phyloP scores from a whole-genome alignment of 1,284 basidiomycete genomes.

The Cystobasidium sp. region DNA sequence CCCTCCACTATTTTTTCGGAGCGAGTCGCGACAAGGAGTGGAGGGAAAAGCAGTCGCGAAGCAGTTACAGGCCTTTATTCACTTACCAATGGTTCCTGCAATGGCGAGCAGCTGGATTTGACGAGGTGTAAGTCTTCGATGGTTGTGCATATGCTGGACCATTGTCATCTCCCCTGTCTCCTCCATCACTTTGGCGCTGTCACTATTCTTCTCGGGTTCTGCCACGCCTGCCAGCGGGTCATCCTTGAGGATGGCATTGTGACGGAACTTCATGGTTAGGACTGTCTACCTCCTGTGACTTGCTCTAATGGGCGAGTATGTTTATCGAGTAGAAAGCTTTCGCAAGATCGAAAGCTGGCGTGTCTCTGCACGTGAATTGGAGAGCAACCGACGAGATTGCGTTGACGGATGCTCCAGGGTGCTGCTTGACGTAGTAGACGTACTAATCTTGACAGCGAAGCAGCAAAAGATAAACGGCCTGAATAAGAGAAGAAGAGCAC shows the following conservation, averaged over 20 bases:
- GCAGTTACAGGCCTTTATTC: not conserved
- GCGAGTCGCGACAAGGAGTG: not conserved
- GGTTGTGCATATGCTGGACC: constrained; percentile 43
- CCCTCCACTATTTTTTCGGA: constrained; percentile 32
- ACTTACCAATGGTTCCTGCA: constrained; percentile 42
- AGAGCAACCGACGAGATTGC: too few relatives aligned
- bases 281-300: not conserved
- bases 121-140: constrained; percentile 38
- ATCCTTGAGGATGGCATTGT: constrained; percentile 20
- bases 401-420: too few relatives aligned
- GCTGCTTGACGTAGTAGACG: too few relatives aligned
- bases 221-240: constrained; percentile 36
- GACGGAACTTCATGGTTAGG: constrained; percentile 15
- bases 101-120: constrained; percentile 43
- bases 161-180: constrained; percentile 12
- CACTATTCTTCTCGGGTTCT: constrained; percentile 24
- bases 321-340: not conserved
- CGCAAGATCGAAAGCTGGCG: not conserved
- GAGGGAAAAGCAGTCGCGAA: constrained; percentile 28
- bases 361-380: too few relatives aligned
- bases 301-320: not conserved
- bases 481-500: too few relatives aligned
- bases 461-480: too few relatives aligned
- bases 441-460: too few relatives aligned
- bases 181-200: not conserved